These are phyloP conservation scores for Aspergillus sp. DNA, from an alignment of 2,329 filamentous ascomycete genomes.

Conservation along the genomic window DNA sequence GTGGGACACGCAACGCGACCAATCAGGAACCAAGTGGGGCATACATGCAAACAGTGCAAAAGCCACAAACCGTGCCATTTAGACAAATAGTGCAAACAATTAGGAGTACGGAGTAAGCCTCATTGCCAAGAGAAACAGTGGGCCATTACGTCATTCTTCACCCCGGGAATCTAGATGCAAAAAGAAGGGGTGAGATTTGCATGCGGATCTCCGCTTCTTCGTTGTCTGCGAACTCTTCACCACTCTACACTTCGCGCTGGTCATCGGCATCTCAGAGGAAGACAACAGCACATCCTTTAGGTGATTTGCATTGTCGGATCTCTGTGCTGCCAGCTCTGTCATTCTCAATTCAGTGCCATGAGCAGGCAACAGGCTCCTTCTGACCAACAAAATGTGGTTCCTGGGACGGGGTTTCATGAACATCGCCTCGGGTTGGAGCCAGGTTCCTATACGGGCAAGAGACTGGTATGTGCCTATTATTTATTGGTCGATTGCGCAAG, in stretches of 20 bases:
- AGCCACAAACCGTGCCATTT: not conserved
- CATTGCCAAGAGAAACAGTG: constrained; percentile 1
- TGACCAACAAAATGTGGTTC: constrained; percentile 12
- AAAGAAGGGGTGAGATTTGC: too few relatives aligned
- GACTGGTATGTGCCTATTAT: constrained; percentile 37
- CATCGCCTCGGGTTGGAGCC: constrained; percentile 33
- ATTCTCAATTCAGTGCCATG: constrained; percentile 15
- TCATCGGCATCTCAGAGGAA: too few relatives aligned
- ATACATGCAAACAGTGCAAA: constrained; percentile 16
- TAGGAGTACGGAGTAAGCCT: constrained; percentile 2
- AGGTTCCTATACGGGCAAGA: constrained; percentile 48
- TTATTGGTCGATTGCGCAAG: not conserved
- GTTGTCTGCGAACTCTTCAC: too few relatives aligned
- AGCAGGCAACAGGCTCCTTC: constrained; percentile 12
- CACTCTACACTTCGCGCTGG: not conserved
- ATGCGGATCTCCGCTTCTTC: too few relatives aligned
- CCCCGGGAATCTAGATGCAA: too few relatives aligned
- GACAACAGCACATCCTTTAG: too few relatives aligned
- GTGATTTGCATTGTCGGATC: not conserved
- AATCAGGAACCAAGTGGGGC: constrained; percentile 4
- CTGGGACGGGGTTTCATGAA: constrained; percentile 11
- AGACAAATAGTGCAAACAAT: constrained; percentile 20
- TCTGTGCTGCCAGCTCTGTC: constrained; percentile 1
- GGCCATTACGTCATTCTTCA: too few relatives aligned
- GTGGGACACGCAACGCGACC: constrained; percentile 21